phyloP scores from a whole-genome alignment of 1,139 yeast genomes.

The Kazachstania sp. region DNA sequence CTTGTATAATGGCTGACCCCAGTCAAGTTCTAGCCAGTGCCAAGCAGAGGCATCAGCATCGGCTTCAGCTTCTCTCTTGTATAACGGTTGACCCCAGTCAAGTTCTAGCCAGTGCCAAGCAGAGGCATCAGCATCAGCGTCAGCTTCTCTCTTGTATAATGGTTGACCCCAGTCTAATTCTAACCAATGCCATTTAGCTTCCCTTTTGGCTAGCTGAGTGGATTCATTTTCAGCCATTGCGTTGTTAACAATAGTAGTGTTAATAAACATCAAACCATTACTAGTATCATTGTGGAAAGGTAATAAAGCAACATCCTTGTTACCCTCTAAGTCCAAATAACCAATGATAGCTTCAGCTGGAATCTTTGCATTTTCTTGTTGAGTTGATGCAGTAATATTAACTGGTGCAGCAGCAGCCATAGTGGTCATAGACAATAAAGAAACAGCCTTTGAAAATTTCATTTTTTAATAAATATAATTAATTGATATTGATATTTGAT shows the following conservation, averaged over 20 bases:
- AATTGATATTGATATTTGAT: not conserved
- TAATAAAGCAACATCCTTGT: conserved; percentile 20
- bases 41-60: conserved; percentile 13
- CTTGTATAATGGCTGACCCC: conserved; percentile 16
- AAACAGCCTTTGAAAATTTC: conserved; percentile 14
- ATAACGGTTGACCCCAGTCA: conserved; percentile 20
- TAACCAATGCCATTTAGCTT: conserved; percentile 28
- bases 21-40: conserved; percentile 17
- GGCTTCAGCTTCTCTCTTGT: conserved; percentile 13
- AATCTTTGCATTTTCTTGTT: conserved; percentile 8
- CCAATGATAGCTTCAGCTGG: conserved; percentile 27
- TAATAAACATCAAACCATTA: conserved; percentile 24
- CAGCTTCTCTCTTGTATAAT: conserved; percentile 22
- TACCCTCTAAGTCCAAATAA: conserved; percentile 23
- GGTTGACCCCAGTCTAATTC: conserved; percentile 23
- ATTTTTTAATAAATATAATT: conserved; percentile 6
- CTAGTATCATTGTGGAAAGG: conserved; percentile 23
- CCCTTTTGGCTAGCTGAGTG: conserved; percentile 17
- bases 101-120: conserved; percentile 21
- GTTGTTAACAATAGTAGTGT: conserved; percentile 23
- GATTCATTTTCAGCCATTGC: conserved; percentile 13
- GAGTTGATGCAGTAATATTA: conserved; percentile 2
- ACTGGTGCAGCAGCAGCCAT: conserved; percentile 18
- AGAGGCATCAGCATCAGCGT: conserved; percentile 13
- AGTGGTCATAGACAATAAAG: conserved; percentile 11